Percentiles rank a stretch among this genome's conserved stretches.
Evolutionary conservation across 2,329 filamentous ascomycete genomes (phyloP).

Genomic region (Botrytis hyacinthi): DNA sequence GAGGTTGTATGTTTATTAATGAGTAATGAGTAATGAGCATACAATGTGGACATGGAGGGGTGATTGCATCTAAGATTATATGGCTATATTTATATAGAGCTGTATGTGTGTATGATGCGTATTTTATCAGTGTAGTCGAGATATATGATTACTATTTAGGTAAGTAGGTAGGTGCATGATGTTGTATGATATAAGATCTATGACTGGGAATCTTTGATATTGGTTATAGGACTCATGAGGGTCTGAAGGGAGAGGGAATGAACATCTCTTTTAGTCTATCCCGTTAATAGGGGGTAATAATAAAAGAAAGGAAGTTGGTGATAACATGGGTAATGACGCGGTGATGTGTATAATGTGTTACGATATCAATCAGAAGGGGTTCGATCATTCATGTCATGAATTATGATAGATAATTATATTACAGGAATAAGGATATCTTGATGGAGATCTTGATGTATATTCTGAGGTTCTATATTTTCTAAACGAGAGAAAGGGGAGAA

Average conservation of each 20-base stretch:
- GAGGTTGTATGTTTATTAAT: no score
- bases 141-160: neutral
- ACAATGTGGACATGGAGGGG: no score
- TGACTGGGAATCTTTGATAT: neutral
- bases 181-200: neutral
- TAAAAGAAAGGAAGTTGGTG: neutral
- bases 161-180: no score
- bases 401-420: neutral
- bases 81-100: neutral
- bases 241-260: neutral
- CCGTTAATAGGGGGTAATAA: neutral
- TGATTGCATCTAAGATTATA: no score
- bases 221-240: neutral
- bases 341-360: neutral
- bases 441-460: neutral
- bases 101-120: neutral
- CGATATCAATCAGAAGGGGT: fast-evolving
- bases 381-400: neutral
- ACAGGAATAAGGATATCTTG: neutral
- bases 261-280: neutral
- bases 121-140: neutral
- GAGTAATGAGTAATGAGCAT: no score
- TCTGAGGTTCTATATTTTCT: neutral
- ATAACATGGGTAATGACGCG: neutral
- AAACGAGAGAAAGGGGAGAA: neutral